A percentile compares a stretch with the other conserved stretches of the same genome.
Conservation (phyloP, 2,329 filamentous ascomycete species). For the Seiridium unicorne region DNA sequence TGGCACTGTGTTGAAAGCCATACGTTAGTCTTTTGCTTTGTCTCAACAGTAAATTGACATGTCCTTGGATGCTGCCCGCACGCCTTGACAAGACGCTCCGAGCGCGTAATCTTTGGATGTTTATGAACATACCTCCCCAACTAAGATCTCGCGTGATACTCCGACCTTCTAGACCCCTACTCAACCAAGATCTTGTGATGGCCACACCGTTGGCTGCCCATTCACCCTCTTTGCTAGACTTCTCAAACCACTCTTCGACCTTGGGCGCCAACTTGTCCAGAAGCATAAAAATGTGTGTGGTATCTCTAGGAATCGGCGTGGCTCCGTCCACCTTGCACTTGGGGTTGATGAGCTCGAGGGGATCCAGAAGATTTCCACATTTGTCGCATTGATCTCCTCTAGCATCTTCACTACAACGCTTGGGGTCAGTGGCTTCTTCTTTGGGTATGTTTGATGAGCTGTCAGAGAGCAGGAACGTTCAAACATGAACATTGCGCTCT, state of each 20-base stretch:
- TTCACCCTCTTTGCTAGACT: conserved; percentile 69
- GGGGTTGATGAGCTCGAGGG: conserved; percentile 68
- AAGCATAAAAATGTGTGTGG: conserved; percentile 87
- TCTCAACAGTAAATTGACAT: not conserved
- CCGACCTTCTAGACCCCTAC: conserved; percentile 79
- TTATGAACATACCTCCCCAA: conserved; percentile 59
- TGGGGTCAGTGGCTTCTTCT: too few relatives aligned
- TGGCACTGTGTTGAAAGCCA: conserved; percentile 33
- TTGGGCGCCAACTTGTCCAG: conserved; percentile 79
- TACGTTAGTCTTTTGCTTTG: not conserved
- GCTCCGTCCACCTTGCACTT: conserved; percentile 89
- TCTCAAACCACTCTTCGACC: conserved; percentile 75
- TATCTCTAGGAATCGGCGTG: conserved; percentile 74
- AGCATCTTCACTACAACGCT: conserved; percentile 49
- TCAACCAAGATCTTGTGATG: conserved; percentile 79
- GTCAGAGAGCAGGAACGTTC: too few relatives aligned
- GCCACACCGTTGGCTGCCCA: conserved; percentile 75
- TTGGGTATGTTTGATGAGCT: too few relatives aligned
- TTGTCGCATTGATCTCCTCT: conserved; percentile 33
- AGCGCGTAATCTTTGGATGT: too few relatives aligned
- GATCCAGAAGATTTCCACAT: conserved; percentile 30
- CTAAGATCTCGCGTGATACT: conserved; percentile 91
- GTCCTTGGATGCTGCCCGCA: too few relatives aligned
- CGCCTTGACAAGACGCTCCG: too few relatives aligned
- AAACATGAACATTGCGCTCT: too few relatives aligned